Evolutionary conservation across 1,284 basidiomycete species (phyloP).

Genomic region (Salmacisia buchloeana): DNA sequence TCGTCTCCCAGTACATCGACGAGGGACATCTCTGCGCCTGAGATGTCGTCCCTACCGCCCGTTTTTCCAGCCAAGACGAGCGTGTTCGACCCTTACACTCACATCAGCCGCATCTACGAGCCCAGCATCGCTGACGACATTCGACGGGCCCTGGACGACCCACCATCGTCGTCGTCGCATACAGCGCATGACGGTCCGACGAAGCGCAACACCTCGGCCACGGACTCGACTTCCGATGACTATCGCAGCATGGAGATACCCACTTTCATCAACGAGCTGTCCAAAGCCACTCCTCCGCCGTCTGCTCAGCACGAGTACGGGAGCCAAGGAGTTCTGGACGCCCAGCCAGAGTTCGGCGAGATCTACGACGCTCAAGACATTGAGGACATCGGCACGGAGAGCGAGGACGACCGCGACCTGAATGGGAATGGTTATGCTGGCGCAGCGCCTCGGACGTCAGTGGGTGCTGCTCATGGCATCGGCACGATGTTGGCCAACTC

Average conservation of each 20-base stretch:
- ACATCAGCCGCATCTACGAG: constrained; percentile 5
- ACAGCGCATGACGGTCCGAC: not conserved
- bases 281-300: not conserved
- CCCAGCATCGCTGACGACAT: constrained; percentile 5
- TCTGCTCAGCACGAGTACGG: not conserved
- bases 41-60: not conserved
- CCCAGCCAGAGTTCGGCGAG: not conserved
- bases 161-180: not conserved
- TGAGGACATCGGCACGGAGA: not conserved
- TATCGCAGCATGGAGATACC: not conserved
- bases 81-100: constrained; percentile 1
- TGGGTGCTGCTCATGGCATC: not conserved
- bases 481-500: too few species aligned
- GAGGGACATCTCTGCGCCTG: not conserved
- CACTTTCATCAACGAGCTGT: not conserved
- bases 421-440: not conserved
- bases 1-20: too few species aligned
- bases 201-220: not conserved
- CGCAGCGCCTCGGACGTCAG: not conserved
- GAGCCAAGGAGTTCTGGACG: not conserved
- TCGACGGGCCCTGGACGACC: not conserved
- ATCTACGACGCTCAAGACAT: not conserved
- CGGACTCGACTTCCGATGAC: not conserved
- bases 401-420: not conserved
- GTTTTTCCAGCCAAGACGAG: constrained; percentile 3